A percentile compares a stretch with the other conserved stretches of the same genome.
Conservation (phyloP, 2,329 filamentous ascomycete species). For the Elsinoe ampelina region DNA sequence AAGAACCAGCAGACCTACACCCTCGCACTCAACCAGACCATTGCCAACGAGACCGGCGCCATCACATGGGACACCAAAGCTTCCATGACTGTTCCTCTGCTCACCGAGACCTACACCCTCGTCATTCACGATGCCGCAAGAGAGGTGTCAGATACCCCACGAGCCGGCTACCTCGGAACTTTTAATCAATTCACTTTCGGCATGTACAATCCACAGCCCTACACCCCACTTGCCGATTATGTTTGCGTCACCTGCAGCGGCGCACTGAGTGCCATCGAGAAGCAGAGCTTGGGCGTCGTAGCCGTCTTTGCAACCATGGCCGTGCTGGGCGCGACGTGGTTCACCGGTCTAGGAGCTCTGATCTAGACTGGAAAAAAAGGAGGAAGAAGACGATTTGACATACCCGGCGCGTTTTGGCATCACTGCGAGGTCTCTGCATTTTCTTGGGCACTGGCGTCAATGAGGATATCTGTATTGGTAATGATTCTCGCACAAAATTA, state of each 20-base stretch:
- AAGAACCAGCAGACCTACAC: slow-evolving; percentile 53
- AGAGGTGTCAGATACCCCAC: slow-evolving; percentile 42
- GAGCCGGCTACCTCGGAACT: slow-evolving; percentile 46
- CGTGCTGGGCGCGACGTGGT: slow-evolving; percentile 33
- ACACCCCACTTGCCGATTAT: slow-evolving; percentile 37
- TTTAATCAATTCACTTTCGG: slow-evolving; percentile 49
- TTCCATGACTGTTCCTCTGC: slow-evolving; percentile 41
- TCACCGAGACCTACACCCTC: slow-evolving; percentile 54
- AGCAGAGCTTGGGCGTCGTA: slow-evolving; percentile 43
- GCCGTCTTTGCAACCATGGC: slow-evolving; percentile 52
- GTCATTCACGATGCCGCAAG: slow-evolving; percentile 51
- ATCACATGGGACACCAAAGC: slow-evolving; percentile 53
- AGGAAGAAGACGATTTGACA: not conserved
- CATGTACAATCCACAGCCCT: slow-evolving; percentile 50
- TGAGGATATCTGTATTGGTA: not conserved
- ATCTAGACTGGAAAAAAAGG: not conserved
- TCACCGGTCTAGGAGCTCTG: not conserved
- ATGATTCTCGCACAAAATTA: slow-evolving; percentile 5
- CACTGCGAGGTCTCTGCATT: not conserved
- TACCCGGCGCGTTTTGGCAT: not conserved
- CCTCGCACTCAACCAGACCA: slow-evolving; percentile 48
- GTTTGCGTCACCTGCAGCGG: slow-evolving; percentile 49
- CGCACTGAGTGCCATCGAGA: slow-evolving; percentile 45
- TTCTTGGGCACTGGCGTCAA: not conserved
- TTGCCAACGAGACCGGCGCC: slow-evolving; percentile 35